phyloP scores from a whole-genome alignment of 169 alveolate species.

The Plasmodium fragile region DNA sequence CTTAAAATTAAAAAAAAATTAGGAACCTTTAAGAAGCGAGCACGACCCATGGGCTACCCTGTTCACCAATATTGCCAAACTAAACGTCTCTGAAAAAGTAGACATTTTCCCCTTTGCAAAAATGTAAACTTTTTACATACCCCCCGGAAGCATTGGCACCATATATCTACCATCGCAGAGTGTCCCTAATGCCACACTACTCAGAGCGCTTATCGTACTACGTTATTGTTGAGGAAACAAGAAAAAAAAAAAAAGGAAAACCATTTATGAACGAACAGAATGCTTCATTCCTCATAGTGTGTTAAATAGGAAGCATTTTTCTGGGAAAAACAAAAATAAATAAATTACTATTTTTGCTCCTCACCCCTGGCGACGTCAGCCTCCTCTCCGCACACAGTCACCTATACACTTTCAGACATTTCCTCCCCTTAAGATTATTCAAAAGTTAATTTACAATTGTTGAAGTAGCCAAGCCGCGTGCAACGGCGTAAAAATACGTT shows the following conservation, averaged over 20 bases:
- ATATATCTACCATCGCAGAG: neutral
- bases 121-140: neutral
- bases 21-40: neutral
- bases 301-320: neutral
- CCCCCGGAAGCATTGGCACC: neutral
- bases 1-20: neutral
- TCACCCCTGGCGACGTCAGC: neutral
- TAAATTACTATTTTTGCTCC: neutral
- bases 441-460: slow-evolving; percentile 18
- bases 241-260: neutral
- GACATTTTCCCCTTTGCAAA: slow-evolving; percentile 6
- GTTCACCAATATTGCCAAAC: neutral
- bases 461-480: neutral
- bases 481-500: neutral
- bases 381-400: neutral
- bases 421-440: neutral
- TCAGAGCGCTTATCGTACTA: neutral
- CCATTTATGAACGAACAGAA: neutral
- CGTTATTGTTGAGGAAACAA: neutral
- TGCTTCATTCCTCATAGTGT: neutral
- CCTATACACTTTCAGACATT: neutral
- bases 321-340: neutral
- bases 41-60: neutral
- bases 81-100: neutral
- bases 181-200: neutral